Conservation (phyloP, 371 early-diverging fungal species). For the Synchytrium microbalum region DNA sequence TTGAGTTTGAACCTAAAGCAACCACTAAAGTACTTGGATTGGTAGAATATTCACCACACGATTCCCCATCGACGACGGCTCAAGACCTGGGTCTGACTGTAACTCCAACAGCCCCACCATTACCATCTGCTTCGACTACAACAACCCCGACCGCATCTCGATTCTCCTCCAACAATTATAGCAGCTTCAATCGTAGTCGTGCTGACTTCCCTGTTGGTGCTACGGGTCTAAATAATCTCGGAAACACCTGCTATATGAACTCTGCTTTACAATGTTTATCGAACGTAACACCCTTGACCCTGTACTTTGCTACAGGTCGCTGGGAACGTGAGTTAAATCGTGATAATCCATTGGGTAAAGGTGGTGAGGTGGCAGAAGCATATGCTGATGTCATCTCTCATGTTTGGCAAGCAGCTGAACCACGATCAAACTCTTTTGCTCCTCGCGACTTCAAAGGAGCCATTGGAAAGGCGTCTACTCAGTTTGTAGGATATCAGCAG, state of each 20-base stretch:
- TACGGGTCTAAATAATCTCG: neutral
- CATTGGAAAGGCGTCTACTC: slow-evolving; percentile 7
- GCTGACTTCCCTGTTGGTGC: neutral
- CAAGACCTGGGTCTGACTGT: neutral
- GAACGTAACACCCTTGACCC: neutral
- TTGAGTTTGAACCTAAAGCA: no score
- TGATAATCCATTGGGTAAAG: slow-evolving; percentile 5
- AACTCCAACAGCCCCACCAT: neutral
- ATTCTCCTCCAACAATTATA: neutral
- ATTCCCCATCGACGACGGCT: neutral
- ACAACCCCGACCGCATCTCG: neutral
- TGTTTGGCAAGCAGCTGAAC: neutral
- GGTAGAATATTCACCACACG: neutral
- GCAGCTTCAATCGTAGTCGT: neutral
- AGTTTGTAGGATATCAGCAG: slow-evolving; percentile 6
- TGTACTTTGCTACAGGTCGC: slow-evolving; percentile 5
- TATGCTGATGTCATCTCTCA: slow-evolving; percentile 6
- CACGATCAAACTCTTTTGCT: slow-evolving; percentile 9
- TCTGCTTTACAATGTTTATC: slow-evolving; percentile 10
- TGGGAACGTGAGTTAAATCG: neutral
- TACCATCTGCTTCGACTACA: neutral
- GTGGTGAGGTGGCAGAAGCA: slow-evolving; percentile 5
- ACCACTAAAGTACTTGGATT: no score
- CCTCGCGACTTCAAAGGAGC: slow-evolving; percentile 10
- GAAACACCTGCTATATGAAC: slow-evolving; percentile 10